Conservation (phyloP, 306 rosid species). For the Delonix regia region DNA sequence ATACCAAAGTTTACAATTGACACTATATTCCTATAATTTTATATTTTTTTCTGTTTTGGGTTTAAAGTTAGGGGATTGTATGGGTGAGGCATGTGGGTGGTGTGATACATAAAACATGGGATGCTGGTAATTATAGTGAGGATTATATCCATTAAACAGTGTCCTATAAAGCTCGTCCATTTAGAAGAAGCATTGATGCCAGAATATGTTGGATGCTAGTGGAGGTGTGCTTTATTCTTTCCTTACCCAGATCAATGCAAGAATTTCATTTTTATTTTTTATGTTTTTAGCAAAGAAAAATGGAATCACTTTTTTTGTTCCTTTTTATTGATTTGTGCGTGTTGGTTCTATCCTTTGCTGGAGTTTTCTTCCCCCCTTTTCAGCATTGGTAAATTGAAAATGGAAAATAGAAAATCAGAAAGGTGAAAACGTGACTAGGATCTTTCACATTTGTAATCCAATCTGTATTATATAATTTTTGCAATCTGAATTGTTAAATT, state of each 20-base stretch:
- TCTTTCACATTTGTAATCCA: too few species aligned
- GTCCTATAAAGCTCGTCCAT: constrained; percentile 33
- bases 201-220: constrained; percentile 52
- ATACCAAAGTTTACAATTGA: too few species aligned
- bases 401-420: too few species aligned
- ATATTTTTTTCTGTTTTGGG: too few species aligned
- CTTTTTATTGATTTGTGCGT: neutral
- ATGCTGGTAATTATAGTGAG: neutral
- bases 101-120: neutral
- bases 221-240: constrained; percentile 60
- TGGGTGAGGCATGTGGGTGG: too few species aligned
- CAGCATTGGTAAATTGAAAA: too few species aligned
- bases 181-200: constrained; percentile 38
- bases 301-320: constrained; percentile 11
- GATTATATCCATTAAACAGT: constrained; percentile 14
- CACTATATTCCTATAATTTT: too few species aligned
- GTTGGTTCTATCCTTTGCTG: constrained; percentile 4
- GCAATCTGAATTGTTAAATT: too few species aligned
- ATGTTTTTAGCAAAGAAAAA: neutral
- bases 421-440: too few species aligned
- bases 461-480: too few species aligned
- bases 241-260: constrained; percentile 37
- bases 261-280: constrained; percentile 3
- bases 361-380: neutral
- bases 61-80: too few species aligned